These are phyloP conservation scores for Ricinus communis DNA, from an alignment of 345 rosid species.

Conservation along the genomic window DNA sequence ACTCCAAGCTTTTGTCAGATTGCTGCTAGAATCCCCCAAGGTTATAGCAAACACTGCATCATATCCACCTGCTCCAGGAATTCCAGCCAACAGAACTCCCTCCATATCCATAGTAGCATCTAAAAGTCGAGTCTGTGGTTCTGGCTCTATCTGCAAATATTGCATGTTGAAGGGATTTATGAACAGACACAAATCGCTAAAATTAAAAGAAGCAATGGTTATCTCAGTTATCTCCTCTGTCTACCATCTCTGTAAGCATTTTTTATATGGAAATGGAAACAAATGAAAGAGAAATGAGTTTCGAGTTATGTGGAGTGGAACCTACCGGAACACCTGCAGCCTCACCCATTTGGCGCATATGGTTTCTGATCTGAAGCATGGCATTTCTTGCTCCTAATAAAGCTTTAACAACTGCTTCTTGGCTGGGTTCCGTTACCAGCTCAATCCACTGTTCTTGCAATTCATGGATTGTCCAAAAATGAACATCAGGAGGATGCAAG, in stretches of 20 bases:
- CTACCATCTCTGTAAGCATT: too few species aligned
- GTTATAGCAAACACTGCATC: constrained; percentile 84
- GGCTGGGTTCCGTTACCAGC: constrained; percentile 53
- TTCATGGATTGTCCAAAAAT: constrained; percentile 20
- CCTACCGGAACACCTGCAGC: constrained; percentile 83
- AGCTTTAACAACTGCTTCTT: constrained; percentile 56
- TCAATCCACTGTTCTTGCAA: constrained; percentile 72
- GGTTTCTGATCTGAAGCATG: constrained; percentile 71
- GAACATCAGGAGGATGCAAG: background rate
- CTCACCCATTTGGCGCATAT: constrained; percentile 83
- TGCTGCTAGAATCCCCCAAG: constrained; percentile 60
- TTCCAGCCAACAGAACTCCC: constrained; percentile 89
- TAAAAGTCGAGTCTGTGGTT: constrained; percentile 70
- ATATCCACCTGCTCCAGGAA: constrained; percentile 98
- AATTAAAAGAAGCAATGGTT: too few species aligned
- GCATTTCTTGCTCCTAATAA: constrained; percentile 70
- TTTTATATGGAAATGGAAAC: background rate
- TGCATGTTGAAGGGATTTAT: background rate
- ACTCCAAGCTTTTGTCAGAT: constrained; percentile 67
- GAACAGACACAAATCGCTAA: too few species aligned
- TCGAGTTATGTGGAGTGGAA: background rate
- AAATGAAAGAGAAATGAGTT: background rate
- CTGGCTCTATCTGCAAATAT: constrained; percentile 84
- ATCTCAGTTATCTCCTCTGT: too few species aligned
- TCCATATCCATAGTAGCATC: constrained; percentile 78